These are phyloP conservation scores for Sanghuangporus weigelae DNA, from an alignment of 1,284 basidiomycete species.

Conservation along the genomic window DNA sequence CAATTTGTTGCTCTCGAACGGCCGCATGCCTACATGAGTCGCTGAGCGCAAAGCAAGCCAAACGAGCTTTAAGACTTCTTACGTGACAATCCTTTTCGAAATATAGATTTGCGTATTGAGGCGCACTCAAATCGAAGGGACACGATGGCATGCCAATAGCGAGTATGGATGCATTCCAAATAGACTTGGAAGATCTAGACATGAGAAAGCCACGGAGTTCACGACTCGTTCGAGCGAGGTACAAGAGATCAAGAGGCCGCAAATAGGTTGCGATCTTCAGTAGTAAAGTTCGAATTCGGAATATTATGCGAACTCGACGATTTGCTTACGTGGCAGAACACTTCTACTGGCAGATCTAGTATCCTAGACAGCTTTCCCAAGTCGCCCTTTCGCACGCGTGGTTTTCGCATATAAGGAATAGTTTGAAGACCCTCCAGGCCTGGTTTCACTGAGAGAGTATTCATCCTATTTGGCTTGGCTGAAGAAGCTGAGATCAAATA, in stretches of 20 bases:
- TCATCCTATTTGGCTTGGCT: background rate
- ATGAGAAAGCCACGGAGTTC: conserved; percentile 4
- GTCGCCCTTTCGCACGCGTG: background rate
- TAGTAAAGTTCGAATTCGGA: background rate
- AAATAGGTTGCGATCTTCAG: conserved; percentile 12
- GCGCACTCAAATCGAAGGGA: conserved; percentile 13
- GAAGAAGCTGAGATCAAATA: background rate
- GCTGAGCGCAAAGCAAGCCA: background rate
- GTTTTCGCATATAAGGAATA: background rate
- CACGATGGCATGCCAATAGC: conserved; percentile 6
- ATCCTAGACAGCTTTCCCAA: background rate
- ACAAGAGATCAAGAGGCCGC: conserved; percentile 10
- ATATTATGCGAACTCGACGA: background rate
- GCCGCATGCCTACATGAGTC: background rate
- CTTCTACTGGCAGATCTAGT: background rate
- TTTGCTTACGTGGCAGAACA: conserved; percentile 2
- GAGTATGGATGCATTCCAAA: conserved; percentile 7
- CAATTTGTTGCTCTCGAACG: background rate
- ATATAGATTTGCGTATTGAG: conserved; percentile 6
- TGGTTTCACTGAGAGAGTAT: background rate
- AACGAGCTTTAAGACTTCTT: background rate
- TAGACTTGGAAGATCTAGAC: conserved; percentile 6
- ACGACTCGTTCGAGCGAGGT: conserved; percentile 7
- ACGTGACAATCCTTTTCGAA: conserved; percentile 17
- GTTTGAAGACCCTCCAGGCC: background rate